phyloP scores from a whole-genome alignment of 345 rosid species.

The Diplotaxis tenuifolia region DNA sequence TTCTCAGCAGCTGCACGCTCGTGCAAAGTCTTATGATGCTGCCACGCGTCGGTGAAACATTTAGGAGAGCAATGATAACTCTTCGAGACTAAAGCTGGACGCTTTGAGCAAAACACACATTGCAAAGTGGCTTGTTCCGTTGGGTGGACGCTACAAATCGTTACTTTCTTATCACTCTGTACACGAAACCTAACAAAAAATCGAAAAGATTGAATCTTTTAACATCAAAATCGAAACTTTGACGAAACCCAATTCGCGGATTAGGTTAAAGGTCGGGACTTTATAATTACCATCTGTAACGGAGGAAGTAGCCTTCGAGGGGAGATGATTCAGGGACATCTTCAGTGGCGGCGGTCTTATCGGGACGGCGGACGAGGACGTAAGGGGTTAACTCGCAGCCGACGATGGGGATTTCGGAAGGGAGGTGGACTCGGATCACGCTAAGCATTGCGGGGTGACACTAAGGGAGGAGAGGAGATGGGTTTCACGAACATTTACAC shows the following conservation, averaged over 20 bases:
- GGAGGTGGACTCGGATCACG: constrained; percentile 92
- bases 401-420: constrained; percentile 96
- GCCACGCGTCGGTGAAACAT: constrained; percentile 98
- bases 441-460: constrained; percentile 66
- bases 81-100: constrained; percentile 68
- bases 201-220: not conserved
- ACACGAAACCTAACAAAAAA: constrained; percentile 75
- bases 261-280: not conserved
- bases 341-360: constrained; percentile 57
- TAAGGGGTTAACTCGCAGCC: constrained; percentile 98
- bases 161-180: constrained; percentile 89
- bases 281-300: constrained; percentile 77
- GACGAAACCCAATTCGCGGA: not conserved
- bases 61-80: constrained; percentile 94
- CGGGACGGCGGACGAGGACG: constrained; percentile 80
- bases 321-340: constrained; percentile 93
- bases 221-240: not conserved
- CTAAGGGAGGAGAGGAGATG: not conserved
- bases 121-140: constrained; percentile 92
- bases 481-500: not conserved
- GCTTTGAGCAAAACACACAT: constrained; percentile 89
- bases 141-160: constrained; percentile 90
- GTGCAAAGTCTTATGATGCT: constrained; percentile 90
- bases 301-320: constrained; percentile 74
- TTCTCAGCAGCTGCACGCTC: constrained; percentile 92